Evolutionary conservation across 805 yeast genomes (phyloP), one percentile per base, ranked within the genome.

Genomic region (Debaryomyces maramus): DNA sequence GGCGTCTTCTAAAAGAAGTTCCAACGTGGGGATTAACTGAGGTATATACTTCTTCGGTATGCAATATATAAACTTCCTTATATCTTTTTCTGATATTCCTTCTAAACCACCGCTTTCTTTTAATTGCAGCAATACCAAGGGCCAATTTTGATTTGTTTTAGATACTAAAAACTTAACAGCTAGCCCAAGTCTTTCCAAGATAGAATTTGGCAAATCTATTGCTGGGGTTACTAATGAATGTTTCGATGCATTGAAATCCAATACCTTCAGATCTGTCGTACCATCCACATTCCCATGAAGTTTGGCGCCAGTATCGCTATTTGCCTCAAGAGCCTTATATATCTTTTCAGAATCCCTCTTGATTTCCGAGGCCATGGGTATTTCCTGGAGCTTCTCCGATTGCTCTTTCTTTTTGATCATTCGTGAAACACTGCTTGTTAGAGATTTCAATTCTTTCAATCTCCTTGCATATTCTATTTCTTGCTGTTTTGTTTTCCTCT

Each of bases 61-160:
- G 9, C 43, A 49, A 19, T 56, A 50, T 0, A 78, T 53, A 34
- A 78, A 54, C 20, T 49, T 45, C 15, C 63, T 53, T 1, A 68
- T 63, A 16, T 71, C 79, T 15, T 42, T 39, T 6, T 58, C 41
- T 0, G 59, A 36, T 10, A 73, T 33, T 5, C 50, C 67, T 6
- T 30, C 28, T 18, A 75, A 58, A 0, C 78, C 79, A 1, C 65
- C 67, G 4, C 58, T 53, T 2, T 45, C 43, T 13, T 55, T 45
- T 21, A 70, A 56, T 36, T 65, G 70, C 10, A 65, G 59, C 8
- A 78, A 50, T 9, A 75, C 76, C 32, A 76, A 59, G 1, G 52
- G 52, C 82, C 82, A 78, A 48, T 76, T 65, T 39, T 72, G 75
- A 21, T 60, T 50, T 15, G 64, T 60, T 35, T 61, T 54, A 15